phyloP scores from a whole-genome alignment of 2,329 filamentous ascomycete genomes.

The Aspergillus oerlinghausenensis region DNA sequence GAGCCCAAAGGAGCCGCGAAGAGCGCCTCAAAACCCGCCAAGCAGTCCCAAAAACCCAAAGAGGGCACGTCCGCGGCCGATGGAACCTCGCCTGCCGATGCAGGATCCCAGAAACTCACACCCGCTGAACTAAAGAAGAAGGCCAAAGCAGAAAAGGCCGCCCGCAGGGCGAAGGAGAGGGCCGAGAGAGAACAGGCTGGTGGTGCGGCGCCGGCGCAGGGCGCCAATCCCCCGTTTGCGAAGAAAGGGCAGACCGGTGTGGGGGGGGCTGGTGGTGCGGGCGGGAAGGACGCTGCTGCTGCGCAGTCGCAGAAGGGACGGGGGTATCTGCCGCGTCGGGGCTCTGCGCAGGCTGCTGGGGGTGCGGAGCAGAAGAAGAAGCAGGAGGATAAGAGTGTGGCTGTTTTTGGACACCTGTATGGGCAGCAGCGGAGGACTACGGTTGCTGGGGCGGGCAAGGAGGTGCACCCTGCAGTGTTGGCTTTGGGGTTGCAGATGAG shows the following conservation, averaged over 20 bases:
- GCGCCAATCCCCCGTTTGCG: slow-evolving; percentile 10
- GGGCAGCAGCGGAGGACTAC: slow-evolving; percentile 66
- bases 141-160: slow-evolving; percentile 87
- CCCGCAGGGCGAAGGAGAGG: slow-evolving; percentile 70
- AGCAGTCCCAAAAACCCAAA: slow-evolving; percentile 21
- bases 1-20: slow-evolving; percentile 19
- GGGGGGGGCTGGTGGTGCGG: slow-evolving; percentile 9
- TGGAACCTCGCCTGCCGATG: slow-evolving; percentile 19
- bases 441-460: slow-evolving; percentile 58
- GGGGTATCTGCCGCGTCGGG: slow-evolving; percentile 31
- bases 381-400: slow-evolving; percentile 61
- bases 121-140: slow-evolving; percentile 78
- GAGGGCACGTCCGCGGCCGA: slow-evolving; percentile 18
- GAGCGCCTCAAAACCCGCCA: slow-evolving; percentile 18
- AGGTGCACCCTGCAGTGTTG: slow-evolving; percentile 81
- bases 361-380: slow-evolving; percentile 46
- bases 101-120: slow-evolving; percentile 33
- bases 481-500: slow-evolving; percentile 86
- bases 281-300: slow-evolving; percentile 19
- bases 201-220: slow-evolving; percentile 24
- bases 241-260: slow-evolving; percentile 29
- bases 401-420: slow-evolving; percentile 80
- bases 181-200: slow-evolving; percentile 46
- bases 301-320: slow-evolving; percentile 27
- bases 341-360: slow-evolving; percentile 33